Percentiles rank a stretch among this genome's conserved stretches.
Evolutionary conservation across 2,329 filamentous ascomycete species (phyloP).

Genomic region (Verticillium klebahnii): DNA sequence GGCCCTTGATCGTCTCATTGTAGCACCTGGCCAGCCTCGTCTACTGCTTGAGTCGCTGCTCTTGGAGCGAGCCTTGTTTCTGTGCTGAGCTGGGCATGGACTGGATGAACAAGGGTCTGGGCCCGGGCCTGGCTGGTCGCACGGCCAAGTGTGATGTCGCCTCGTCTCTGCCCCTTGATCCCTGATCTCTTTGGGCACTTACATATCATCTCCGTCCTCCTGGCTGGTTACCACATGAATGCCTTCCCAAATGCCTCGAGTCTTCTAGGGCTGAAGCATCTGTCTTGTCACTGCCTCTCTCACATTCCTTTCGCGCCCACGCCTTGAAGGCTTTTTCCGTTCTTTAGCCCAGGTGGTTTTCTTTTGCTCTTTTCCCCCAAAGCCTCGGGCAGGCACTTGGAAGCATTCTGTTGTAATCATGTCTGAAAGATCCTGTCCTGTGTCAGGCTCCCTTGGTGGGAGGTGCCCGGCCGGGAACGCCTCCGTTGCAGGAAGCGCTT

Average conservation of each 20-base stretch:
- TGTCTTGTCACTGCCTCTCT: not conserved
- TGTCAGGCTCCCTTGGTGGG: slow-evolving; percentile 23
- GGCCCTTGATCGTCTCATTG: not conserved
- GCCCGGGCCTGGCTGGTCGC: not conserved
- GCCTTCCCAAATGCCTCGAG: not conserved
- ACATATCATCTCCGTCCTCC: not conserved
- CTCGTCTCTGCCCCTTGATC: not conserved
- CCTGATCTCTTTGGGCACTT: not conserved
- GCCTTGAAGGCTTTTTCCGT: not conserved
- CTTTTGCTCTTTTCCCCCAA: not conserved
- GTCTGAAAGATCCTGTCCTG: slow-evolving; percentile 25
- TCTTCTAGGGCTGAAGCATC: not conserved
- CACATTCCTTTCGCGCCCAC: not conserved
- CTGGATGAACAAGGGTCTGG: not conserved
- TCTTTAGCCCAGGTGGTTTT: slow-evolving; percentile 1
- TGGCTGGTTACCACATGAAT: slow-evolving; percentile 1
- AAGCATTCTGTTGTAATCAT: slow-evolving; percentile 13
- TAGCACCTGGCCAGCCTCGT: not conserved
- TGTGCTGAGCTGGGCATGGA: not conserved
- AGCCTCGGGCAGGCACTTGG: not conserved
- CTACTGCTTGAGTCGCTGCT: not conserved
- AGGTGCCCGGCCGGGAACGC: slow-evolving; percentile 15
- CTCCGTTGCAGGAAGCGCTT: slow-evolving; percentile 3
- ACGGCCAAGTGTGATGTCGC: not conserved
- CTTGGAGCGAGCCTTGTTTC: not conserved